Conservation (phyloP, 495 filamentous ascomycete species). For the Neurospora sp. region DNA sequence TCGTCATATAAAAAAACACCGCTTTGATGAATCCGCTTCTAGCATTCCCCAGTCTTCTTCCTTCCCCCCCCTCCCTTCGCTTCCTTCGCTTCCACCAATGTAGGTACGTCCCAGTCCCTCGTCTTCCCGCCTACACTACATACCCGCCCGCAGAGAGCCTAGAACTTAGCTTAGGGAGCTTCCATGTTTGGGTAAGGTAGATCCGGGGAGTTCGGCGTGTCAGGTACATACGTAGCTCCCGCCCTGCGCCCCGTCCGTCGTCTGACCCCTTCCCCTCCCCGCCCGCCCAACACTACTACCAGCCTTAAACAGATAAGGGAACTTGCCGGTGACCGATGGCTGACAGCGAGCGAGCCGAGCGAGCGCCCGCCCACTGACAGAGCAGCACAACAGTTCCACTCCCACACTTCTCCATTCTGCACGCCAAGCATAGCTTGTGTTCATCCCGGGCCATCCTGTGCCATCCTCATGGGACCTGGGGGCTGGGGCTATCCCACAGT, state of each 20-base stretch:
- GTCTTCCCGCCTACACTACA: background rate
- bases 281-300: background rate
- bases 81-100: background rate
- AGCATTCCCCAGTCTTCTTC: background rate
- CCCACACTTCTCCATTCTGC: background rate
- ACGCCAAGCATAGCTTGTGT: background rate
- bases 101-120: background rate
- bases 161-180: background rate
- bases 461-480: background rate
- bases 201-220: background rate
- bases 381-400: background rate
- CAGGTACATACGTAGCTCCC: background rate
- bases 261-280: background rate
- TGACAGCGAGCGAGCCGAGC: background rate
- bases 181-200: background rate
- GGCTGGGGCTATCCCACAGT: background rate
- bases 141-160: background rate
- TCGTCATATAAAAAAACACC: background rate
- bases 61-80: no score
- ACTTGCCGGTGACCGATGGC: background rate
- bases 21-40: background rate
- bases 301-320: background rate
- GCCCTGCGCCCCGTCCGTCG: background rate
- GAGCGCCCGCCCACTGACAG: background rate
- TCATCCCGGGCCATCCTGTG: background rate